Evolutionary conservation across 148 eudicot genomes (phyloP).

Genomic region (Cornus florida): DNA sequence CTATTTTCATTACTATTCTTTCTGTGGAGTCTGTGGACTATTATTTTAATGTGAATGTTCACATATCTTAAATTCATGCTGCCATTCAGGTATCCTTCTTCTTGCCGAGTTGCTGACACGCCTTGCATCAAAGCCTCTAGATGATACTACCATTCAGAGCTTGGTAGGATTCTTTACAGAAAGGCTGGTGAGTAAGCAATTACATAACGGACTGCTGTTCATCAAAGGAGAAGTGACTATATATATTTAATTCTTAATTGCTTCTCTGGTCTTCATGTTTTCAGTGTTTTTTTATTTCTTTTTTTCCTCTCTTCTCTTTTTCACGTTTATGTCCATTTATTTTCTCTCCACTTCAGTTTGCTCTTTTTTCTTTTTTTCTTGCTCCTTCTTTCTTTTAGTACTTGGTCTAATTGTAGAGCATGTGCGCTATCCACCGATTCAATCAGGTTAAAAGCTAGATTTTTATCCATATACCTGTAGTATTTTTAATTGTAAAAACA

Average conservation of each 20-base stretch:
- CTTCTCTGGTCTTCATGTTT: no score
- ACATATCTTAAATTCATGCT: not conserved
- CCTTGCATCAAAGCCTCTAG: constrained; percentile 60
- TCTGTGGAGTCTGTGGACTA: not conserved
- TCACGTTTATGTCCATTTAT: not conserved
- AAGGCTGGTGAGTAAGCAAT: constrained; percentile 69
- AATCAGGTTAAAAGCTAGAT: not conserved
- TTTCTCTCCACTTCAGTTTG: not conserved
- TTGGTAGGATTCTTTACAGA: constrained; percentile 75
- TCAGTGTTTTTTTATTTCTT: not conserved
- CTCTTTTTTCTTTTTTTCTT: not conserved
- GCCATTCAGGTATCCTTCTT: constrained; percentile 66
- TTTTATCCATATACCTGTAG: not conserved
- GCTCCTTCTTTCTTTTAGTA: not conserved
- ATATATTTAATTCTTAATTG: not conserved
- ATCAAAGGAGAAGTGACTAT: not conserved
- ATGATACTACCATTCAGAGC: constrained; percentile 52
- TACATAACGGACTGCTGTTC: not conserved
- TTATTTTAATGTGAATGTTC: not conserved
- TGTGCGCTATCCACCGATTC: not conserved
- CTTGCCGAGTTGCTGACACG: constrained; percentile 70
- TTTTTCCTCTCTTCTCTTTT: not conserved
- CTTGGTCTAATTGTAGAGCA: not conserved
- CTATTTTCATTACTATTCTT: not conserved
- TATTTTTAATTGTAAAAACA: no score